Conservation (phyloP, 352 stramenopile genomes). For the Globisporangium carolinianum region DNA sequence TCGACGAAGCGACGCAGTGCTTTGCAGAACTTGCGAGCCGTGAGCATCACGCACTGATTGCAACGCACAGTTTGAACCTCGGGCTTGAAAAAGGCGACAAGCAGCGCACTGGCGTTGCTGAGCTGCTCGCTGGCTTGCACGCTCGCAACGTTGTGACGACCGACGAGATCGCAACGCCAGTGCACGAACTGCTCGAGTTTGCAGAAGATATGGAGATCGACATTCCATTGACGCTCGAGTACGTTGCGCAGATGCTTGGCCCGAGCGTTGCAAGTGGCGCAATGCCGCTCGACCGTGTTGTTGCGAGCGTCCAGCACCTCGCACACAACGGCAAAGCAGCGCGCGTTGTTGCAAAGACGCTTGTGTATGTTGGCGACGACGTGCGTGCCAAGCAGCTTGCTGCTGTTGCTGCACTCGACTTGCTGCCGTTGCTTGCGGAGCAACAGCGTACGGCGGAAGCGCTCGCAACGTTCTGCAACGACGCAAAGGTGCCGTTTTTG, state of each 20-base stretch:
- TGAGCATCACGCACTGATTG: conserved; percentile 40
- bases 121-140: conserved; percentile 44
- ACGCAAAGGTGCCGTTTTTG: conserved; percentile 15
- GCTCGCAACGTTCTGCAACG: conserved; percentile 9
- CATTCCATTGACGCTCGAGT: conserved; percentile 62
- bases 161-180: conserved; percentile 25
- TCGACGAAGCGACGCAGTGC: conserved; percentile 62
- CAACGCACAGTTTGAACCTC: conserved; percentile 49
- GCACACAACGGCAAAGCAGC: conserved; percentile 54
- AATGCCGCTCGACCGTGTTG: conserved; percentile 33
- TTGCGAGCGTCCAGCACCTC: conserved; percentile 40
- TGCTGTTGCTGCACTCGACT: conserved; percentile 10
- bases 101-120: conserved; percentile 47
- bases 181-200: conserved; percentile 64
- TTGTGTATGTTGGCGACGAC: conserved; percentile 35
- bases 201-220: conserved; percentile 80
- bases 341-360: conserved; percentile 47
- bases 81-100: conserved; percentile 64
- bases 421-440: conserved; percentile 13
- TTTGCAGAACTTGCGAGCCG: conserved; percentile 51
- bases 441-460: conserved; percentile 11
- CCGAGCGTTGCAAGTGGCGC: conserved; percentile 39
- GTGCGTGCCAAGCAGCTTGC: conserved; percentile 35
- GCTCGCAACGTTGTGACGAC: conserved; percentile 40
- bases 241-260: conserved; percentile 68